phyloP scores from a whole-genome alignment of 2,329 filamentous ascomycete species.

The Cladophialophora exuberans region DNA sequence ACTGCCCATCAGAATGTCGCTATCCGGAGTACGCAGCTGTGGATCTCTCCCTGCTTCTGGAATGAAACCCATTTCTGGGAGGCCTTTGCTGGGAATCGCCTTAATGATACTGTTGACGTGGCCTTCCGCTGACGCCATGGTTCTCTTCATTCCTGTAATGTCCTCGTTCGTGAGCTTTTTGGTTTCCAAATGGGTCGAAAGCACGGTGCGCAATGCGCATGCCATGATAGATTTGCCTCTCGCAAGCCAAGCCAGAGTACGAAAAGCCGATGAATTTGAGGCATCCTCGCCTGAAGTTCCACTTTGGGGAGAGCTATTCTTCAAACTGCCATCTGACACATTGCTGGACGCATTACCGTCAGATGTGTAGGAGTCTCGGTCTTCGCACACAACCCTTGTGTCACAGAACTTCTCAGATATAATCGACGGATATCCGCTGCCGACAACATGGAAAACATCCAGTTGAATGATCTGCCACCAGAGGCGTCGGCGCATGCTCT shows the following conservation, averaged over 20 bases:
- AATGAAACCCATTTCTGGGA: conserved; percentile 33
- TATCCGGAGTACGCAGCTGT: conserved; percentile 19
- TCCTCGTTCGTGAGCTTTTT: conserved; percentile 47
- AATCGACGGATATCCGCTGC: conserved; percentile 51
- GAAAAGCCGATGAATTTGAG: conserved; percentile 47
- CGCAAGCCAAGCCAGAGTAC: conserved; percentile 47
- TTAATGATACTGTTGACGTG: conserved; percentile 48
- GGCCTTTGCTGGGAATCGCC: conserved; percentile 44
- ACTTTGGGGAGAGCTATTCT: background rate
- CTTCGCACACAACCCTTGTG: conserved; percentile 50
- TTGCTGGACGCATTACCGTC: conserved; percentile 43
- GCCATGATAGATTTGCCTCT: conserved; percentile 51
- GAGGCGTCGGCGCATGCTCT: conserved; percentile 42
- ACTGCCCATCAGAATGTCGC: conserved; percentile 25
- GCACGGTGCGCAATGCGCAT: conserved; percentile 45
- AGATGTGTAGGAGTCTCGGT: conserved; percentile 50
- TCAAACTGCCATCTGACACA: conserved; percentile 31
- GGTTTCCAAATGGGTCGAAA: conserved; percentile 50
- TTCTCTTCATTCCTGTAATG: conserved; percentile 48
- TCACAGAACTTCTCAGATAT: conserved; percentile 55
- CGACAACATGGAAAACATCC: conserved; percentile 58
- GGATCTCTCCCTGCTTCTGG: conserved; percentile 17
- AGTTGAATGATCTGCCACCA: conserved; percentile 52
- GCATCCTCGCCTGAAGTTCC: conserved; percentile 42
- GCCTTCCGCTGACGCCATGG: conserved; percentile 45